Base-by-base conservation (phyloP, 345 rosid genomes). In the Geranium brycei region DNA sequence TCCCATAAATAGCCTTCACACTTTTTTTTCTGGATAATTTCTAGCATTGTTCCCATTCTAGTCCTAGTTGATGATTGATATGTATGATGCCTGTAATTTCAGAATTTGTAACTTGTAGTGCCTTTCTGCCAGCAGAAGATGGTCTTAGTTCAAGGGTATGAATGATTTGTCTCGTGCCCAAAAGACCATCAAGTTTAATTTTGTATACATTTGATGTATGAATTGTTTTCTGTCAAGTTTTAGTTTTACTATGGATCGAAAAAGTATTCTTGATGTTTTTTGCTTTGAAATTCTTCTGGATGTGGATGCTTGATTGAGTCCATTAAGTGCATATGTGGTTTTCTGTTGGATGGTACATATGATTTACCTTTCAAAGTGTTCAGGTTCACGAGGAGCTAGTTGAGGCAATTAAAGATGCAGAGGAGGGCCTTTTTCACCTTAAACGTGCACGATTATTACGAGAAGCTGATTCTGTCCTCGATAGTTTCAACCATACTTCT, bases 311-410 rank as follows among this genome's bases (percentile, higher is more conserved):
- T 8, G 62, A 4, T 38, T 31, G 17, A 11, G 10, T 23, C 38
- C n/a, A 41, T 12, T 65, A 13, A 31, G 28, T 65, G 17, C 19
- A 31, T 38, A 19, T 31, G 60, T 31, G 19, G 51, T 58, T 31
- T 59, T 32, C 18, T 13, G 5, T 14, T 14, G 19, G 13, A 7
- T 35, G 5, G 41, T 35, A 4, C 41, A 4, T 18, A 28, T 1
- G 14, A 17, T 31, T 7, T 17, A 5, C 19, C 6, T 8, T 13
- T 65, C 5, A 7, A 18, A n/a, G n/a, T 17, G 7, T 40, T 55
- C 68, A 92, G 97, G 83, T 86, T 47, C 92, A 77, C 66, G 95
- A 77, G 67, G 97, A 90, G 74, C 92, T 90, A 72, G 69, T 82
- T 61, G 65, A 51, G 58, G 86, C 81, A 57, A 84, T 90, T 31